These are phyloP conservation scores for Puccinellia tenuiflora DNA, from an alignment of 176 grass and related monocot species.

Conservation along the genomic window DNA sequence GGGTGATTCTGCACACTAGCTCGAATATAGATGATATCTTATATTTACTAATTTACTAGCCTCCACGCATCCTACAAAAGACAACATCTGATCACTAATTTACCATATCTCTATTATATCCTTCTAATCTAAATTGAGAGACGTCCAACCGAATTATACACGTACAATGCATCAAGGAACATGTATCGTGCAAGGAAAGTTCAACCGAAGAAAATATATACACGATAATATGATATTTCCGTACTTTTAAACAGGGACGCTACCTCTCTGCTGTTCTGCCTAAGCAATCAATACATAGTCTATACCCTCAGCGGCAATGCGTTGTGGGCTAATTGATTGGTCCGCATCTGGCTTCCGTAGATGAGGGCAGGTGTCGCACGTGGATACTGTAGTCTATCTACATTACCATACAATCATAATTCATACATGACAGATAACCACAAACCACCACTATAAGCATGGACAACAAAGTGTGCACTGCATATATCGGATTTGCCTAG, in stretches of 20 bases:
- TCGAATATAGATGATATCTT: too few species aligned
- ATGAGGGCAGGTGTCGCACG: not conserved
- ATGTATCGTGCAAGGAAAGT: not conserved
- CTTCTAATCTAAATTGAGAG: too few species aligned
- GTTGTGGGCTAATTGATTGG: not conserved
- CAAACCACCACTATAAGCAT: not conserved
- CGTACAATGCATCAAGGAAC: not conserved
- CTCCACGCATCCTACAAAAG: too few species aligned
- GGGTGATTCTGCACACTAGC: too few species aligned
- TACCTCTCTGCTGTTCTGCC: too few species aligned
- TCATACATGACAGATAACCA: not conserved
- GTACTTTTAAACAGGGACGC: too few species aligned
- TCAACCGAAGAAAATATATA: not conserved
- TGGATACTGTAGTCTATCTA: not conserved
- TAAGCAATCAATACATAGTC: too few species aligned
- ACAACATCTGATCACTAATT: too few species aligned
- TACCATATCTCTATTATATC: too few species aligned
- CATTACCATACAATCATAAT: too few species aligned
- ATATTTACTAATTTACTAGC: too few species aligned
- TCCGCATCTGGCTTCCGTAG: not conserved
- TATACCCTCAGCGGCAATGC: not conserved
- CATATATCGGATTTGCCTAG: not conserved
- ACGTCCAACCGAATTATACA: not conserved
- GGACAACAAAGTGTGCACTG: not conserved
- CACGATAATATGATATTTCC: not conserved